Base-by-base conservation (phyloP, 306 rosid genomes). In the Lathyrus sativus region DNA sequence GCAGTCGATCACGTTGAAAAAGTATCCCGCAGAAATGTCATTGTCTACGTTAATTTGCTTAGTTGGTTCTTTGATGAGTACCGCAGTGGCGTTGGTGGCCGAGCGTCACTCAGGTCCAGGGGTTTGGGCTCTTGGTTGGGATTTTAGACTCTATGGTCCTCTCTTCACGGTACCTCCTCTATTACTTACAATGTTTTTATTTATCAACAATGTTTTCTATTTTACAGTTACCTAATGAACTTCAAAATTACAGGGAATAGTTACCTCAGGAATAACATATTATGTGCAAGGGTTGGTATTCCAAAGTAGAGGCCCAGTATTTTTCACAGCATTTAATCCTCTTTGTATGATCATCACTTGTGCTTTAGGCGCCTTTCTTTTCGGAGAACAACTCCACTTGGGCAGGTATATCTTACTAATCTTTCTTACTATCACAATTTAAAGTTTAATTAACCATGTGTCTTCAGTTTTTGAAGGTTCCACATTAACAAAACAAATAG, bases 271-370 rank as follows among this genome's bases (percentile, higher is more conserved):
- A 78, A 66, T 91, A 9, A 50, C 90, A 5, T 83, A 86, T 49
- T 88, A 88, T 72, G 84, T 81, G 29, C 97, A 90, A 77, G 95
- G 89, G 6, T 13, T 80, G 45, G 90, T 91, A 41, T 13, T 87
- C 81, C 84, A 84, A 42, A 79, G 77, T 5, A 86, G 77, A 78
- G 95, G 95, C 31, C 97, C 92, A 11, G 92, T 91, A 0, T 91
- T 83, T 15, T 82, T 77, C 0, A 86, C 92, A 9, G 96, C 92
- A n/a, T 88, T 88, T 61, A 91, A 83, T 69, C 97, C 96, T 31
- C 82, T 85, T 46, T 81, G 91, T 80, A 88, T 85, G 96, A 44
- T 91, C 70, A 60, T 86, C 7, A 86, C 86, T 51, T 65, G 85
- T 11, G 51, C 84, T 62, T 49, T 87, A 48, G 86, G 80, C 42